Conservation (phyloP, 176 grass and related monocot species). For the Musa acuminata region DNA sequence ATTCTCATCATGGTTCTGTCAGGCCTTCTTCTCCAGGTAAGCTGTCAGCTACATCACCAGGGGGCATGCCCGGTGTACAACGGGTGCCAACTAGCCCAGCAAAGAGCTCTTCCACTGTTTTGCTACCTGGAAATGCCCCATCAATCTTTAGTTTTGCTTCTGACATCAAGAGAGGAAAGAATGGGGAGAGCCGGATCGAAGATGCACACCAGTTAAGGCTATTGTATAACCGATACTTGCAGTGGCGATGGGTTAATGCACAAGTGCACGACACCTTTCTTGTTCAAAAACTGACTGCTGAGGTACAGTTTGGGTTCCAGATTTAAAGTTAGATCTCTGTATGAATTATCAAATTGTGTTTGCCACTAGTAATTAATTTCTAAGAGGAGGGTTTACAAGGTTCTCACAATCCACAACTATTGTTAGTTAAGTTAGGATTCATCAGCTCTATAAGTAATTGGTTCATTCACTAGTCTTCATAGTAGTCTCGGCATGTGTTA, state of each 20-base stretch:
- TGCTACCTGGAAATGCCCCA: not conserved
- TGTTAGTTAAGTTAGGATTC: not conserved
- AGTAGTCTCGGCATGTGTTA: no score
- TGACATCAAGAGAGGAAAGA: conserved; percentile 6
- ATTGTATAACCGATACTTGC: conserved; percentile 1
- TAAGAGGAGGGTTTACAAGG: not conserved
- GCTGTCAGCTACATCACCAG: not conserved
- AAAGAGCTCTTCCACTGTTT: not conserved
- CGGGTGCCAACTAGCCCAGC: not conserved
- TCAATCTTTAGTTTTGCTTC: not conserved
- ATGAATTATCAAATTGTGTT: not conserved
- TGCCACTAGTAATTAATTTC: not conserved
- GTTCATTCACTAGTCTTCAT: no score
- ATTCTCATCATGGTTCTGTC: not conserved
- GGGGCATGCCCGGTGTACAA: not conserved
- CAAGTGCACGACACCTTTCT: not conserved
- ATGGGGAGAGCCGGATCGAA: not conserved
- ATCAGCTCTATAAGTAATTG: no score
- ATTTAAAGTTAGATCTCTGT: not conserved
- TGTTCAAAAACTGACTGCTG: conserved; percentile 5
- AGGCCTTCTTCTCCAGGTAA: conserved; percentile 8
- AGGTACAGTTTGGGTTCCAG: not conserved
- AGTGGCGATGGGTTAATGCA: conserved; percentile 6
- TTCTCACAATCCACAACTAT: not conserved
- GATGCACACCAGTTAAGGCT: conserved; percentile 12